Percentiles rank a stretch among this genome's conserved stretches.
These are phyloP conservation scores for Malassezia sp. DNA, from an alignment of 1,284 basidiomycete species.

Conservation along the genomic window DNA sequence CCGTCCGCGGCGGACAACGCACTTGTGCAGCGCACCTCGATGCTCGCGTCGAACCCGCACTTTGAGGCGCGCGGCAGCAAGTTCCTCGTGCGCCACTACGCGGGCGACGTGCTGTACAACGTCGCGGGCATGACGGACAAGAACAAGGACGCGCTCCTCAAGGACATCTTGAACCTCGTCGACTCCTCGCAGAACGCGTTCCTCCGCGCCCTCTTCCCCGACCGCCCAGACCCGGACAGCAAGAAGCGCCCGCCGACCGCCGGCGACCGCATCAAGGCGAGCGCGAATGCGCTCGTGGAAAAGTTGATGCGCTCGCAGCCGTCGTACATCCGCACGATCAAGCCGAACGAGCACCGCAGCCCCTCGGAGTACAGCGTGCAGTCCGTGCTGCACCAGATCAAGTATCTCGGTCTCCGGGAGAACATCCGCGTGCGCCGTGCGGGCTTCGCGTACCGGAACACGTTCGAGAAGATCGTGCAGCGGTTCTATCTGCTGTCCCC, in stretches of 20 bases:
- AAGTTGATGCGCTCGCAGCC: constrained; percentile 93
- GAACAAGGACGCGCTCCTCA: constrained; percentile 94
- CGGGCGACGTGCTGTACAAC: constrained; percentile 97
- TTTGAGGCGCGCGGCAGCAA: constrained; percentile 55
- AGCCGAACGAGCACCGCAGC: constrained; percentile 94
- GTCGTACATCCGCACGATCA: constrained; percentile 98
- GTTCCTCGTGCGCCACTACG: constrained; percentile 60
- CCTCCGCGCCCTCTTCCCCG: constrained; percentile 79
- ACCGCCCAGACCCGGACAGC: constrained; percentile 85
- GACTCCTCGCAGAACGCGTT: constrained; percentile 53
- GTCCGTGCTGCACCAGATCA: constrained; percentile 94
- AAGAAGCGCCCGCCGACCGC: constrained; percentile 98
- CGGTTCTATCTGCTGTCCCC: constrained; percentile 88
- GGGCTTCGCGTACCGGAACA: constrained; percentile 93
- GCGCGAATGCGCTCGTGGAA: constrained; percentile 82
- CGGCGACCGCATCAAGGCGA: constrained; percentile 89
- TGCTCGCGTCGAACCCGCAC: constrained; percentile 53
- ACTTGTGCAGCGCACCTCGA: constrained; percentile 79
- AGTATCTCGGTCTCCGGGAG: constrained; percentile 95
- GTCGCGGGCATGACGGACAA: constrained; percentile 98
- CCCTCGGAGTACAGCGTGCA: constrained; percentile 83
- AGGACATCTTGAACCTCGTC: constrained; percentile 84
- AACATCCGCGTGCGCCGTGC: constrained; percentile 94
- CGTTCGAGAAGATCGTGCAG: constrained; percentile 91
- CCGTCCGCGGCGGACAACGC: constrained; percentile 91